Evolutionary conservation across 2,329 filamentous ascomycete species (phyloP).

Genomic region (Penicillium sp.): DNA sequence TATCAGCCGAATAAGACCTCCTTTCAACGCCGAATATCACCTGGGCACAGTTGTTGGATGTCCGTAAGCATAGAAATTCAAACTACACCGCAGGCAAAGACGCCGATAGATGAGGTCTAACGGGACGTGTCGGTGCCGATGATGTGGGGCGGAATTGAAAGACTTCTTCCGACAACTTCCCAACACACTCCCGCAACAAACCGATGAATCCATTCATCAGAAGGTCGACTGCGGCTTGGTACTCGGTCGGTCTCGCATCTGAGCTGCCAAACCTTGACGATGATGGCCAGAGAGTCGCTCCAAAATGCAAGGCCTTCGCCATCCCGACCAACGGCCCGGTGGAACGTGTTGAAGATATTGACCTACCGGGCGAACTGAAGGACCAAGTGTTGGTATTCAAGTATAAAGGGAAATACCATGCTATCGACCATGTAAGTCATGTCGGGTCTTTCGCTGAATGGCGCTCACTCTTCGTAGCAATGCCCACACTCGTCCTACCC

Average conservation of each 20-base stretch:
- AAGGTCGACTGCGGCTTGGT: constrained; percentile 47
- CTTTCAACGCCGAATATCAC: too few species aligned
- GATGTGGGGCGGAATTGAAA: constrained; percentile 4
- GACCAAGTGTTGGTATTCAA: constrained; percentile 67
- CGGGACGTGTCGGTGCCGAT: background rate
- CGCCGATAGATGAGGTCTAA: too few species aligned
- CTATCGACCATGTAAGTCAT: constrained; percentile 63
- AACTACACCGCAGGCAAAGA: too few species aligned
- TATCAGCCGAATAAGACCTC: background rate
- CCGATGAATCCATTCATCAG: constrained; percentile 24
- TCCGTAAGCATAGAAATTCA: too few species aligned
- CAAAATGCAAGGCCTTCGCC: constrained; percentile 62
- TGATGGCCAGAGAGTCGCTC: constrained; percentile 37
- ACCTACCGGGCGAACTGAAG: constrained; percentile 46
- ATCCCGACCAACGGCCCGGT: constrained; percentile 43
- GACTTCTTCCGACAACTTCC: background rate
- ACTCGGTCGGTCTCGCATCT: constrained; percentile 54
- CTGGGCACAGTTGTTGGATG: too few species aligned
- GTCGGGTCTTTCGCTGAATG: rapidly evolving
- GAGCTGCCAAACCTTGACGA: constrained; percentile 56
- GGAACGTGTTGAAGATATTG: constrained; percentile 22
- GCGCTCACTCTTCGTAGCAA: constrained; percentile 45
- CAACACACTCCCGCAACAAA: background rate
- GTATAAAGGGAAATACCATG: constrained; percentile 65
- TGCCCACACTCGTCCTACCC: constrained; percentile 70